Evolutionary conservation across 2,329 filamentous ascomycete genomes (phyloP), one percentile per base, ranked within the genome.

Genomic region (Berkeleyomyces rouxiae): DNA sequence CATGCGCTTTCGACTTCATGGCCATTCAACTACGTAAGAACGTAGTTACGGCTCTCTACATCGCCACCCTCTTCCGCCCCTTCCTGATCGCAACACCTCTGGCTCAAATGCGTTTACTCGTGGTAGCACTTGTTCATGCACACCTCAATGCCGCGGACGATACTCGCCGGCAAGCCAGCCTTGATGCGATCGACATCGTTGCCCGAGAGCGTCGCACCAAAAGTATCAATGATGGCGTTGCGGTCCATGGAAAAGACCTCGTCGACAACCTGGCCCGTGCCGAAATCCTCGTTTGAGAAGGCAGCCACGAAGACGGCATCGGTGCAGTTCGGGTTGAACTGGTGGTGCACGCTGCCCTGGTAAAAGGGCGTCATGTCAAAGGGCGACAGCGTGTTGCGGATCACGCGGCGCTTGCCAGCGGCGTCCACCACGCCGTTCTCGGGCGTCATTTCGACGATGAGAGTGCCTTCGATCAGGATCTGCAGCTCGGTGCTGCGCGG

Each of bases 261-360:
- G 68, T 82, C 75, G 46, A 77, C 75, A 58, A 77, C 70, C 69
- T 79, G 77, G 59, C 77, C 74, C n/a, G 76, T 73, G 51, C 79
- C 79, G 39, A 77, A 77, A 69, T 82, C 79, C 68, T 81, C 78
- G 53, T 68, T 68, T 53, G 73, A 73, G 67, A 80, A 80, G 42
- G 73, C 70, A 5, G 79, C 79, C 39, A 81, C 72, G 67, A 81
- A 81, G 23, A 75, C 72, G 62, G 76, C 77, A 43, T 75, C 70
- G 51, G 75, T 72, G 70, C 80, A 82, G 66, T 76, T 72, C 1
- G 79, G 79, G 72, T 83, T 83, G 70, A 75, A 80, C 68, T 82
- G 78, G 6, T 76, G 78, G 71, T 83, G 81, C 31, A 82, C 69
- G 4, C 75, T 74, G 36, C 80, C 81, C 69, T 77, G 76, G 67